phyloP scores from a whole-genome alignment of 2,329 filamentous ascomycete species.

The Fusarium citri region DNA sequence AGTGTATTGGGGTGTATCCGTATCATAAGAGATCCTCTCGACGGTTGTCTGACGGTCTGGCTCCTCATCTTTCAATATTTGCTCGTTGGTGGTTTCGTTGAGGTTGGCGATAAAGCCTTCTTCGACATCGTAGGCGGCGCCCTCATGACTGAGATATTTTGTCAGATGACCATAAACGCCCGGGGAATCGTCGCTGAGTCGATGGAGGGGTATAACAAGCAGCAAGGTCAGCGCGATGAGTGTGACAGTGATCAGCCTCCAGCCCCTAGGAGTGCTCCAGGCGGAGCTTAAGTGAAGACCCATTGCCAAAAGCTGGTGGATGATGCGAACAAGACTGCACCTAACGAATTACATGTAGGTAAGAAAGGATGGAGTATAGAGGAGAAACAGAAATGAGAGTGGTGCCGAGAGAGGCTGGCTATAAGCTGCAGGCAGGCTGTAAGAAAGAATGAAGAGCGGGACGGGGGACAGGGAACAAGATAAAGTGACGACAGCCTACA shows the following conservation, averaged over 20 bases:
- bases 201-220: constrained; percentile 49
- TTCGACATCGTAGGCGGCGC: constrained; percentile 52
- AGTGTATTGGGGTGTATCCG: constrained; percentile 18
- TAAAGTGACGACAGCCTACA: constrained; percentile 27
- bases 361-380: constrained; percentile 1
- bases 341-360: constrained; percentile 5
- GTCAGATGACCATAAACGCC: constrained; percentile 48
- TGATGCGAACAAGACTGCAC: constrained; percentile 13
- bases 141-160: constrained; percentile 47
- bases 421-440: constrained; percentile 5
- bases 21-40: constrained; percentile 15
- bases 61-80: constrained; percentile 22
- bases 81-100: constrained; percentile 47
- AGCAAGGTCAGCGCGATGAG: constrained; percentile 46
- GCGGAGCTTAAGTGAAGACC: constrained; percentile 42
- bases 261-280: constrained; percentile 46
- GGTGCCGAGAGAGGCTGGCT: constrained; percentile 11
- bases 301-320: constrained; percentile 29
- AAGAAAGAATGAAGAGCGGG: constrained; percentile 3
- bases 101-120: constrained; percentile 46
- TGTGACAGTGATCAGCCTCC: constrained; percentile 46
- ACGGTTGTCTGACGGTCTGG: background rate
- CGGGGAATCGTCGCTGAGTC: constrained; percentile 46
- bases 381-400: constrained; percentile 10
- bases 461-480: constrained; percentile 16